Evolutionary conservation across 202 grass and related monocot genomes (phyloP).

Genomic region (Saccharum hybrid): DNA sequence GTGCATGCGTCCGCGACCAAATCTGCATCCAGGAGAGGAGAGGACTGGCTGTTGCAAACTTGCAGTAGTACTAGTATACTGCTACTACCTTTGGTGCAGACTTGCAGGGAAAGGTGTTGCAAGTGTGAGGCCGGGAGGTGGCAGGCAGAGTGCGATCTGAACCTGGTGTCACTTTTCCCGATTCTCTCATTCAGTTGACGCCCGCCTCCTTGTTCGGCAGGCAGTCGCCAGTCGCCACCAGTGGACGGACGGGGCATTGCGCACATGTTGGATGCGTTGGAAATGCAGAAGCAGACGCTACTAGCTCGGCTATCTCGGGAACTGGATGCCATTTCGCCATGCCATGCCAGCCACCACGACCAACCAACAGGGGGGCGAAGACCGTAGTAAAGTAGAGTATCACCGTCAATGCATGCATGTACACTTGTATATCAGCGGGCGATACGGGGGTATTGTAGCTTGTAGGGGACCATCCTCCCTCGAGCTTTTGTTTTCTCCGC

Average conservation of each 20-base stretch:
- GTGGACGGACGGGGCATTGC: neutral
- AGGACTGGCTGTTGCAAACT: too few relatives aligned
- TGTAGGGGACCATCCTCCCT: too few relatives aligned
- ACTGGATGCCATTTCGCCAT: conserved; percentile 22
- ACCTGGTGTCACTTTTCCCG: neutral
- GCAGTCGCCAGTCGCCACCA: too few relatives aligned
- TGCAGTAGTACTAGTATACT: too few relatives aligned
- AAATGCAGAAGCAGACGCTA: neutral
- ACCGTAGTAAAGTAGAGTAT: neutral
- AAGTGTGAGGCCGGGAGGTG: too few relatives aligned
- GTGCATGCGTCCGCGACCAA: conserved; percentile 18
- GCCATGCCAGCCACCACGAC: neutral
- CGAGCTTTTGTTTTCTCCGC: neutral
- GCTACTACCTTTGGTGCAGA: too few relatives aligned
- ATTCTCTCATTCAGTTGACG: neutral
- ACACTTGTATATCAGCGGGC: too few relatives aligned
- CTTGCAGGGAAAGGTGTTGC: too few relatives aligned
- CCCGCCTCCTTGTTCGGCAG: neutral
- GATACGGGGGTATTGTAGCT: too few relatives aligned
- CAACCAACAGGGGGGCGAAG: neutral
- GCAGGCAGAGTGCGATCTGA: too few relatives aligned
- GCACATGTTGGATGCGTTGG: conserved; percentile 39
- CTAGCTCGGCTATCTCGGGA: neutral
- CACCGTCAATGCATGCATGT: too few relatives aligned
- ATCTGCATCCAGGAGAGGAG: too few relatives aligned